phyloP scores from a whole-genome alignment of 2,329 filamentous ascomycete genomes.

The Verticillium alfalfae region DNA sequence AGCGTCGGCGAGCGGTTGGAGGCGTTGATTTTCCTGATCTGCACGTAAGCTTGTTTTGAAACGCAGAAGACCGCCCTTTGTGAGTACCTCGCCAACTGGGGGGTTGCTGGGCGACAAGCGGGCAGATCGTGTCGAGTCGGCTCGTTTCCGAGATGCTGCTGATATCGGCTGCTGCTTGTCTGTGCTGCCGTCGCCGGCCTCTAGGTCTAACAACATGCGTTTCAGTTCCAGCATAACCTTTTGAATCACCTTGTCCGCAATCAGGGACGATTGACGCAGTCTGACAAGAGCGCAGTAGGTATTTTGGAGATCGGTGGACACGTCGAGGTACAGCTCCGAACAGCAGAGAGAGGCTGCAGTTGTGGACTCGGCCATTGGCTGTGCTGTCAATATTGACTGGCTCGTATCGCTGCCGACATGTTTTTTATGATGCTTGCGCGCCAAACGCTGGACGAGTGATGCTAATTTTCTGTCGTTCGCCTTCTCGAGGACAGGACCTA shows the following conservation, averaged over 20 bases:
- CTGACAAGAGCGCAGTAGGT: constrained; percentile 46
- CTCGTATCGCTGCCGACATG: constrained; percentile 32
- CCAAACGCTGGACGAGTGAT: constrained; percentile 35
- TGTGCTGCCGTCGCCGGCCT: background rate
- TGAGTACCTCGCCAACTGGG: background rate
- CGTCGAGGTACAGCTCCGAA: constrained; percentile 38
- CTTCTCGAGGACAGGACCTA: constrained; percentile 24
- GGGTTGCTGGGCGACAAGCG: background rate
- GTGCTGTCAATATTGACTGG: constrained; percentile 21
- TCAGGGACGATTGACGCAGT: constrained; percentile 29
- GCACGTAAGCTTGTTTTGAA: background rate
- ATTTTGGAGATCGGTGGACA: constrained; percentile 38
- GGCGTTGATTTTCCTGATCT: background rate
- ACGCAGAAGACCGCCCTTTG: background rate
- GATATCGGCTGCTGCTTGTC: background rate
- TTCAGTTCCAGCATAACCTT: constrained; percentile 31
- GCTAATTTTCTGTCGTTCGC: constrained; percentile 28
- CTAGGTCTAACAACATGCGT: background rate
- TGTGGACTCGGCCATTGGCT: constrained; percentile 20
- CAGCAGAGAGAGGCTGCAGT: constrained; percentile 38
- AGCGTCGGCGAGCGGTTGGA: background rate
- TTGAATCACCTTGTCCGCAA: constrained; percentile 37
- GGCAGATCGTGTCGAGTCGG: constrained; percentile 7
- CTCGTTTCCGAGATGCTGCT: constrained; percentile 1
- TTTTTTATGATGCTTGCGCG: constrained; percentile 38